Base-by-base conservation (phyloP, 169 alveolate species). In the Eimeria sp. region DNA sequence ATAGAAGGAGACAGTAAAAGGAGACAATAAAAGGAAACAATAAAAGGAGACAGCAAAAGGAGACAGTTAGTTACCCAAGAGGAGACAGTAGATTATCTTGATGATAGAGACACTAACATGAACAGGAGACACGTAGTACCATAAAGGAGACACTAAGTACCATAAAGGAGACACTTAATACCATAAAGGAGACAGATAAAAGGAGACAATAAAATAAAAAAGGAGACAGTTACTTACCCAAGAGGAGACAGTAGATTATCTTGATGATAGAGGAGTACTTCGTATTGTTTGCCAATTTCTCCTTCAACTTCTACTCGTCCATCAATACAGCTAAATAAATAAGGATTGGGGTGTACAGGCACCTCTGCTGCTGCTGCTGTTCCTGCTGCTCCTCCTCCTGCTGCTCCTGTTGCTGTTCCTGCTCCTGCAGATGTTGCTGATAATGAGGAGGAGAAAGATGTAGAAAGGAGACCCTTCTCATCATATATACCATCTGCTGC, bases 281-380 rank as follows among this genome's bases (percentile, higher is more conserved):
- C 95, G 40, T 58, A 78, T 63, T 75, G 89, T n/a, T 45, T 75
- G 25, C 95, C 95, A 14, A 40, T 40, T n/a, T 78, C 73, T 20
- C 91, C 92, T 11, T 84, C 95, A n/a, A 84, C 95, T 25, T 92
- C 95, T 47, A 92, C 91, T 27, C 95, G 78, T 22, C 87, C 49
- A 45, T 92, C 91, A 0, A 75, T 45, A 70, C 95, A 92, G 2
- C 92, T 91, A 30, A 51, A 43, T 65, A 92, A 83, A 54, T 92
- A 92, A 25, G 95, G 95, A 58, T 92, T 92, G 2, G 95, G 92
- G 20, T 4, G 54, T 58, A 78, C n/a, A n/a, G n/a, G n/a, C n/a
- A n/a, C n/a, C n/a, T n/a, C n/a, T n/a, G n/a, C n/a, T n/a, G n/a
- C n/a, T n/a, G n/a, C n/a, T n/a, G n/a, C n/a, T n/a, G n/a, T n/a